A percentile compares a stretch with the other conserved stretches of the same genome.
These are phyloP conservation scores for Lipomyces spencermartinsiae DNA, from an alignment of 805 yeast genomes.

Conservation along the genomic window DNA sequence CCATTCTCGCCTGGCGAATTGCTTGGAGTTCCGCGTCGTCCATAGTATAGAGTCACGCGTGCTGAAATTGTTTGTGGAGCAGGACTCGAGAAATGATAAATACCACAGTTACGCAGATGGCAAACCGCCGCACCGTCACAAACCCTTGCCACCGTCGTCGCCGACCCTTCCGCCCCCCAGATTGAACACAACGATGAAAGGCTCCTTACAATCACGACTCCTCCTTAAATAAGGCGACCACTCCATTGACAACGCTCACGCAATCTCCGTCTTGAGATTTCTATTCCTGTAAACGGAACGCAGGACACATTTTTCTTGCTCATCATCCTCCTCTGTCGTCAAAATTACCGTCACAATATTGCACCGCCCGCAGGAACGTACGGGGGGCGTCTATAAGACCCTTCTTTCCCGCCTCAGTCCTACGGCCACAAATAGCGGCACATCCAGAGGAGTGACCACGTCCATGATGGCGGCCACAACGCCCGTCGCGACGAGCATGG, in stretches of 20 bases:
- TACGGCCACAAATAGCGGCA: conserved; percentile 14
- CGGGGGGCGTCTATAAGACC: conserved; percentile 18
- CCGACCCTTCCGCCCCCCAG: not conserved
- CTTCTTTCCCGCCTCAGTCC: conserved; percentile 26
- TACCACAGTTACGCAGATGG: not conserved
- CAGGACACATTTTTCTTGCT: not conserved
- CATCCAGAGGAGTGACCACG: not conserved
- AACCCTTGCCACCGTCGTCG: not conserved
- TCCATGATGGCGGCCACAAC: conserved; percentile 2
- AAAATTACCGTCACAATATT: conserved; percentile 18
- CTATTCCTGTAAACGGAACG: not conserved
- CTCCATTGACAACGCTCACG: not conserved
- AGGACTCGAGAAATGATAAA: no score
- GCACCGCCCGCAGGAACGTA: conserved; percentile 18
- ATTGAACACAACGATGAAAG: not conserved
- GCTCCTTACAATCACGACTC: not conserved
- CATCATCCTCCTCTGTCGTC: not conserved
- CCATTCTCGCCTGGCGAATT: conserved; percentile 88
- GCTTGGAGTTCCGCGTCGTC: conserved; percentile 88
- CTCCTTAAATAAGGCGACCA: not conserved
- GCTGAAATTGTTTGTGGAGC: not conserved
- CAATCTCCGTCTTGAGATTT: not conserved
- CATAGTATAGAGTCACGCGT: conserved; percentile 52
- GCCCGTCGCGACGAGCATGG: not conserved
- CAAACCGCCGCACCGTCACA: not conserved